Percentiles rank a stretch among this genome's conserved stretches.
Evolutionary conservation across 768 basidiomycete genomes (phyloP).

Genomic region (Mycena galericulata): DNA sequence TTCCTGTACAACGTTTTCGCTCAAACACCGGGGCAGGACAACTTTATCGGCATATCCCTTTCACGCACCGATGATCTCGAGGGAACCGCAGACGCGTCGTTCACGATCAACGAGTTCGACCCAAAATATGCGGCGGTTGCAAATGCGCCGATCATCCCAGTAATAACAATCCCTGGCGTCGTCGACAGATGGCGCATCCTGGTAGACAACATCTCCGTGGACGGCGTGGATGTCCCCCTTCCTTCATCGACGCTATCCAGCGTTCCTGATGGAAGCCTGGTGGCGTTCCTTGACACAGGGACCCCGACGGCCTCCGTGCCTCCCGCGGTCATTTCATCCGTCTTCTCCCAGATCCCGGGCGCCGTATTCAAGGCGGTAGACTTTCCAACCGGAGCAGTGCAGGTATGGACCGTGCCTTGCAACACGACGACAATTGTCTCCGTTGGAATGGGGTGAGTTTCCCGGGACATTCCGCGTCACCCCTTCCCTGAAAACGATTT

Average conservation of each 20-base stretch:
- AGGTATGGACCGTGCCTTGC: background rate
- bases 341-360: background rate
- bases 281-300: background rate
- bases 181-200: background rate
- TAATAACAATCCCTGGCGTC: background rate
- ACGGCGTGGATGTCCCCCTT: background rate
- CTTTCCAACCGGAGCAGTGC: background rate
- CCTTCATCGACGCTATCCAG: background rate
- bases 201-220: background rate
- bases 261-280: background rate
- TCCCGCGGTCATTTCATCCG: background rate
- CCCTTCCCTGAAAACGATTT: background rate
- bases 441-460: background rate
- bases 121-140: background rate
- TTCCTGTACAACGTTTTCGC: background rate
- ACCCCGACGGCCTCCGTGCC: background rate
- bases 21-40: background rate
- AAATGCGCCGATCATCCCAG: background rate
- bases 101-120: background rate
- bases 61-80: background rate
- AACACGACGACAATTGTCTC: background rate
- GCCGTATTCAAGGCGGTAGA: background rate
- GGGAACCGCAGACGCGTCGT: background rate
- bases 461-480: background rate
- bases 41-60: background rate